A percentile compares a stretch with the other conserved stretches of the same genome.
Evolutionary conservation across 2,329 filamentous ascomycete species (phyloP).

Genomic region (Periglandula ipomoeae): DNA sequence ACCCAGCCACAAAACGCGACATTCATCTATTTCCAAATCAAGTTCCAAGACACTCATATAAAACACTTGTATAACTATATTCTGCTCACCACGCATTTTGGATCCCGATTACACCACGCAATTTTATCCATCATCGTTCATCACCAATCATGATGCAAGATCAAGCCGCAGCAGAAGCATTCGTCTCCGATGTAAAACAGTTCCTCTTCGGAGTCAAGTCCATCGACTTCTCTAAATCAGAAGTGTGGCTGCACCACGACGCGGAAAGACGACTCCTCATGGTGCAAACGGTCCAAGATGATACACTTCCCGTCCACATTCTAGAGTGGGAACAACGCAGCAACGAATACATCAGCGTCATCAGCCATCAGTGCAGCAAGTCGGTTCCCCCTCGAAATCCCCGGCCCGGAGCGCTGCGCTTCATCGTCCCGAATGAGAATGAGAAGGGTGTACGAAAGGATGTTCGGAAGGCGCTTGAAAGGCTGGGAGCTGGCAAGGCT

Average conservation of each 20-base stretch:
- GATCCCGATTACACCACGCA: neutral
- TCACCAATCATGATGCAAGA: neutral
- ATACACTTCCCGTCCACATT: slow-evolving; percentile 7
- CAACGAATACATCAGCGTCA: slow-evolving; percentile 7
- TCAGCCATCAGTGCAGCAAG: slow-evolving; percentile 9
- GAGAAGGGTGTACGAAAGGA: neutral
- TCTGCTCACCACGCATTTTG: neutral
- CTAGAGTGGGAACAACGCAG: slow-evolving; percentile 10
- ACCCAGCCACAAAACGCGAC: neutral
- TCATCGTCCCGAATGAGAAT: neutral
- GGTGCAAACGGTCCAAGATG: neutral
- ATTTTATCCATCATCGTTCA: neutral
- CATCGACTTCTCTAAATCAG: neutral
- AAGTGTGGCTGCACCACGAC: neutral
- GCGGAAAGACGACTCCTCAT: neutral
- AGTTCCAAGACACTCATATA: neutral
- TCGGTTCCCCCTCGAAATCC: neutral
- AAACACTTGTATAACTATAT: neutral
- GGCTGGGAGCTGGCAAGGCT: neutral
- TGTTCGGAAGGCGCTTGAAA: neutral
- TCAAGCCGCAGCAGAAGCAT: neutral
- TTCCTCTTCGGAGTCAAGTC: neutral
- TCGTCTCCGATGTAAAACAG: neutral
- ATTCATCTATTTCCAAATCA: neutral
- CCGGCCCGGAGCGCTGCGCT: neutral